These are phyloP conservation scores for Amaranthus hypochondriacus DNA, from an alignment of 148 eudicot genomes.

Conservation along the genomic window DNA sequence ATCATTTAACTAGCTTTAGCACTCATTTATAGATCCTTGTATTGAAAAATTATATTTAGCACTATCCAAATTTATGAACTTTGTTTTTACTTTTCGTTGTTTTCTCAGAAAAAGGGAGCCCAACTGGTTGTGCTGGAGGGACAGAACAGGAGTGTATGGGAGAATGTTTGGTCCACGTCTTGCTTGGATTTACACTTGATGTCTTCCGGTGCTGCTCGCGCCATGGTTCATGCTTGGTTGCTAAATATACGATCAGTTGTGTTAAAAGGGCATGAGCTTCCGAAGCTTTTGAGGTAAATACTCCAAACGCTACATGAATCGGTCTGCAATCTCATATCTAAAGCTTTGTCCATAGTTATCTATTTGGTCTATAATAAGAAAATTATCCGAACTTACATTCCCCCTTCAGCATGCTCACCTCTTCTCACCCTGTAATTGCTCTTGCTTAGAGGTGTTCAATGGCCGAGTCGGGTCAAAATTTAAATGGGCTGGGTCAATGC, in stretches of 20 bases:
- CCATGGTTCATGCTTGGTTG: constrained; percentile 96
- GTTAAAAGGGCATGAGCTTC: constrained; percentile 71
- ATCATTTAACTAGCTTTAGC: no score
- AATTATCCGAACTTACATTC: neutral
- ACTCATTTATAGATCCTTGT: no score
- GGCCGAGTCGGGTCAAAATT: no score
- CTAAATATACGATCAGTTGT: constrained; percentile 67
- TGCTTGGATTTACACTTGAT: constrained; percentile 92
- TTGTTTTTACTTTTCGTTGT: neutral
- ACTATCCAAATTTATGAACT: neutral
- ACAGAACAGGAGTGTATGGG: constrained; percentile 83
- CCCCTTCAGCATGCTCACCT: neutral
- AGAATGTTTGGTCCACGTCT: constrained; percentile 73
- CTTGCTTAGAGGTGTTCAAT: no score
- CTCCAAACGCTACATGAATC: neutral
- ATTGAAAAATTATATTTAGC: no score
- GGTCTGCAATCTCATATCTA: no score
- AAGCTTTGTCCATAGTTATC: neutral
- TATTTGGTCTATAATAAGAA: neutral
- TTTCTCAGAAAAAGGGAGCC: constrained; percentile 72
- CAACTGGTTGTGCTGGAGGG: constrained; percentile 94
- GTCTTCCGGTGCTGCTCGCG: constrained; percentile 98
- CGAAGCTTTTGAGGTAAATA: constrained; percentile 53
- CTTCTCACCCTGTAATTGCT: neutral
- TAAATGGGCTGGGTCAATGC: no score